Base-by-base conservation (phyloP, 352 stramenopile species). In the Blastocystis sp. region DNA sequence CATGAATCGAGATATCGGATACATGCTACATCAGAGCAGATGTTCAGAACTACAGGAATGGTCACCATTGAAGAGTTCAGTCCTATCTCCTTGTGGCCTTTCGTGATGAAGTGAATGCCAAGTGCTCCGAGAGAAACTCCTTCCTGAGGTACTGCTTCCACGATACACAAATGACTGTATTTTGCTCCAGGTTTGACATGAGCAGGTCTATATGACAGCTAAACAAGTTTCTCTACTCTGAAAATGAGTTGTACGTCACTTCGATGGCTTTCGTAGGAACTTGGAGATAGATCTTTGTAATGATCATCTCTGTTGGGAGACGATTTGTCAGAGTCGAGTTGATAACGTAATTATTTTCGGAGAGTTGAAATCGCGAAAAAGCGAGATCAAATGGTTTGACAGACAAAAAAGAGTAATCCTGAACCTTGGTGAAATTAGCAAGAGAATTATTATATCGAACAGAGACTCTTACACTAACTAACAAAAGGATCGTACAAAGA, bases 371-470 rank as follows among this genome's bases (percentile, higher is more conserved):
- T n/a, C 70, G 70, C 20, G 70, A 62, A 41, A 80, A 80, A 20
- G 50, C 34, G 11, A 80, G 26, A 39, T 80, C 70, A 34, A 80
- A 80, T 20, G 70, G 70, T 20, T 80, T 80, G 13, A 80, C 3
- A 1, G 70, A 80, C 9, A 20, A 18, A 64, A 80, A 80, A 15
- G 29, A n/a, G 29, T 61, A 7, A 37, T 55, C 70, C 20, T 64
- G n/a, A 47, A 34, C 6, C 3, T 23, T 4, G 45, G n/a, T 20
- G 70, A 80, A 80, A n/a, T 61, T 20, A 34, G 39, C 64, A 18
- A 62, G 43, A 23, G 70, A 80, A 80, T 80, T 80, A 18, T 80
- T 62, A 41, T 62, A 80, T 37, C n/a, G 15, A 9, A 80, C 41
- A 45, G 18, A 39, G 23, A 80, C 23, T 18, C 45, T 20, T 26